Base-by-base conservation (phyloP, 805 yeast genomes). In the Starmerella apicola region DNA sequence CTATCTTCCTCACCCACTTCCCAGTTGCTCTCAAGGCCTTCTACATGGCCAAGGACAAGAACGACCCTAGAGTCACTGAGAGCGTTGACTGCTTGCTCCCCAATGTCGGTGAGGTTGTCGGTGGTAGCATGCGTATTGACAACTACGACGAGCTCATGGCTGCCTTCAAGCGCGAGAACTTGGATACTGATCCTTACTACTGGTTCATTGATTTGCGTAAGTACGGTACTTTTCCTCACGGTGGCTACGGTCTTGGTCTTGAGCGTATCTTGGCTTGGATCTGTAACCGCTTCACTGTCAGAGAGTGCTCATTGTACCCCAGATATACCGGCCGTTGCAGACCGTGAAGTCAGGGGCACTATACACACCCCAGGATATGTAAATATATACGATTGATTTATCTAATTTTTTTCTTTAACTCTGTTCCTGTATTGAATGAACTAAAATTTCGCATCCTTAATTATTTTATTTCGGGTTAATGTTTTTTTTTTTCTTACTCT, bases 81-180 rank as follows among this genome's bases (percentile, higher is more conserved):
- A 82, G 95, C 37, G 98, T 91, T 33, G 99, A 91, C 64, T 95
- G 91, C 27, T 71, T 91, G 60, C 86, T 91, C 95, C 99, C 99
- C 55, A 88, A 83, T 54, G 99, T 91, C 43, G 99, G 99, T 60
- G 99, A 91, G 67, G 81, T 91, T 56, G 83, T 94, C 34, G 99
- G 99, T 63, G 99, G 98, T 44, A 88, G 97, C 35, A 91, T 91
- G 99, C 86, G 99, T 74, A 85, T 84, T 51, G 75, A 71, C 48
- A 74, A 76, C 54, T 65, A 71, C 44, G 84, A 83, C 32, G 97
- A 88, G 63, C 71, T 91, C 53, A 60, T 81, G 54, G 94, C 76
- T 34, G 96, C 95, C 37, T 81, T 88, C 72, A 78, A 78, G 66
- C 82, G 96, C 66, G 99, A 91, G 68, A 77, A 78, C 42, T 82